phyloP scores from a whole-genome alignment of 2,329 filamentous ascomycete species.

The Fusarium verrucosum region DNA sequence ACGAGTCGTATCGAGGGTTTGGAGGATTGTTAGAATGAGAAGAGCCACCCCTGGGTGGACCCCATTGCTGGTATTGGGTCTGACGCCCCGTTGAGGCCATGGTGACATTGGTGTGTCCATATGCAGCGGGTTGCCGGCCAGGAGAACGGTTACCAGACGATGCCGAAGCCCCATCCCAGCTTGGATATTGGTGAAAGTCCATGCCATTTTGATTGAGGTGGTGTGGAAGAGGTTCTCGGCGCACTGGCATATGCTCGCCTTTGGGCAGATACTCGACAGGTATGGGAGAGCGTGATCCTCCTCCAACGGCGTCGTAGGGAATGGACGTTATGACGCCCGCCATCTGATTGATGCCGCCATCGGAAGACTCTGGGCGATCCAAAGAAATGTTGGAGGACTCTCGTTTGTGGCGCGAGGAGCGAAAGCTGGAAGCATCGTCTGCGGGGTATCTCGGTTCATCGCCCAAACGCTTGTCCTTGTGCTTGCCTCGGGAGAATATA shows the following conservation, averaged over 20 bases:
- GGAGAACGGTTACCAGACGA: slow-evolving; percentile 65
- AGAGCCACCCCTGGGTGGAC: slow-evolving; percentile 62
- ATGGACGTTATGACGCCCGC: slow-evolving; percentile 88
- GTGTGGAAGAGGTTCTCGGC: slow-evolving; percentile 80
- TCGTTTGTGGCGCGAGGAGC: slow-evolving; percentile 78
- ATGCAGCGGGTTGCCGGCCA: slow-evolving; percentile 65
- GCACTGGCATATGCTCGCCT: slow-evolving; percentile 68
- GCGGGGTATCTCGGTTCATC: slow-evolving; percentile 67
- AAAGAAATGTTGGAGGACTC: slow-evolving; percentile 77
- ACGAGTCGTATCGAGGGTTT: slow-evolving; percentile 72
- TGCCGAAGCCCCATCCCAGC: slow-evolving; percentile 66
- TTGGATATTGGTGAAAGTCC: slow-evolving; percentile 92
- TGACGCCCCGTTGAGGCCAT: slow-evolving; percentile 77
- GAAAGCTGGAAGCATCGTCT: slow-evolving; percentile 69
- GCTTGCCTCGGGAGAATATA: slow-evolving; percentile 90
- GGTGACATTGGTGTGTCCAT: slow-evolving; percentile 67
- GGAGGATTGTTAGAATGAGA: slow-evolving; percentile 59
- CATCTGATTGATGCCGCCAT: slow-evolving; percentile 74
- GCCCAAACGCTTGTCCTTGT: slow-evolving; percentile 72
- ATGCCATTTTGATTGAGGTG: slow-evolving; percentile 79
- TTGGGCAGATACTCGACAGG: slow-evolving; percentile 77
- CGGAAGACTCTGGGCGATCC: slow-evolving; percentile 72
- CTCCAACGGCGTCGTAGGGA: slow-evolving; percentile 77
- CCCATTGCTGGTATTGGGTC: slow-evolving; percentile 83
- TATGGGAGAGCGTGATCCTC: slow-evolving; percentile 75